These are phyloP conservation scores for Lipomyces kockii DNA, from an alignment of 805 yeast genomes.

Conservation along the genomic window DNA sequence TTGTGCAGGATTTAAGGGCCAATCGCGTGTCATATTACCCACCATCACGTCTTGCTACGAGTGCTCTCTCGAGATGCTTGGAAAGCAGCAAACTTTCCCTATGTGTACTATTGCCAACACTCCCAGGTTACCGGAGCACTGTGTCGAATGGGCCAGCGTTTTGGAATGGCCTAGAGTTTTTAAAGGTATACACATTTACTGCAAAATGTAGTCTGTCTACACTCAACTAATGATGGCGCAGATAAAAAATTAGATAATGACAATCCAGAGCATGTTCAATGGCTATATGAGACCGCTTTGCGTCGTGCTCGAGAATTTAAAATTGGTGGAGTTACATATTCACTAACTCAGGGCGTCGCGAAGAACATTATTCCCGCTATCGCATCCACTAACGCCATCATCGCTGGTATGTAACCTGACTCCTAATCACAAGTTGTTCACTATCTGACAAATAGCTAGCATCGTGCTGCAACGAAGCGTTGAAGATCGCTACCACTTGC, in stretches of 20 bases:
- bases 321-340: slow-evolving; percentile 71
- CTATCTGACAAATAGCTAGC: slow-evolving; percentile 21
- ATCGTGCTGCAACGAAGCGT: slow-evolving; percentile 81
- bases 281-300: slow-evolving; percentile 61
- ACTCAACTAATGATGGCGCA: background rate
- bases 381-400: slow-evolving; percentile 89
- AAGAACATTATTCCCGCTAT: slow-evolving; percentile 93
- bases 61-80: slow-evolving; percentile 78
- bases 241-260: slow-evolving; percentile 68
- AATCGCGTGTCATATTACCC: slow-evolving; percentile 84
- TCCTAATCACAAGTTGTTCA: background rate
- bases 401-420: slow-evolving; percentile 64
- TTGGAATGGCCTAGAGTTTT: slow-evolving; percentile 69
- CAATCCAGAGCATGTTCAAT: slow-evolving; percentile 63
- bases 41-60: slow-evolving; percentile 89
- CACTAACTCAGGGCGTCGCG: slow-evolving; percentile 81
- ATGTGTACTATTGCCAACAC: slow-evolving; percentile 93
- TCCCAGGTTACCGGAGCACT: slow-evolving; percentile 93
- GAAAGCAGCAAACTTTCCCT: slow-evolving; percentile 68
- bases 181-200: slow-evolving; percentile 39
- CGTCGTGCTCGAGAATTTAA: slow-evolving; percentile 66
- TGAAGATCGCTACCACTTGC: slow-evolving; percentile 73
- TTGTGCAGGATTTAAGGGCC: slow-evolving; percentile 75
- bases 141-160: slow-evolving; percentile 86
- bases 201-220: background rate